Conservation (phyloP, 768 basidiomycete species). For the Leccinum boreale region DNA sequence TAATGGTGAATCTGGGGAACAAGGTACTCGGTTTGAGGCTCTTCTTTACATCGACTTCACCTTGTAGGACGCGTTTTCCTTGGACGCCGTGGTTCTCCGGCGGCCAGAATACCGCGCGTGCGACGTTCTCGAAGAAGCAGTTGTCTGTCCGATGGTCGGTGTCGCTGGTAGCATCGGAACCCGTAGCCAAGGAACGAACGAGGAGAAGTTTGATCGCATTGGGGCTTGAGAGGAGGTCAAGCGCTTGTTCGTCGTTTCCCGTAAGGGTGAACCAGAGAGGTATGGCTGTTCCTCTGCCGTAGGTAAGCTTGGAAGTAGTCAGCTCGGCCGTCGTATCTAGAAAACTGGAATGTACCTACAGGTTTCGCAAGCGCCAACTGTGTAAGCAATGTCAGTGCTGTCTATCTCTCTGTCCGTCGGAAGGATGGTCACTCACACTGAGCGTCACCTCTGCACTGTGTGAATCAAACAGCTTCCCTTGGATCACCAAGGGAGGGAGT, state of each 20-base stretch:
- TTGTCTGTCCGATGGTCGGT: slow-evolving; percentile 42
- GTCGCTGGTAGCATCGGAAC: slow-evolving; percentile 43
- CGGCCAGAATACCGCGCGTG: slow-evolving; percentile 49
- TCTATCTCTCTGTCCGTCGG: not conserved
- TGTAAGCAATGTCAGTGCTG: not conserved
- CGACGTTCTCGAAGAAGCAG: slow-evolving; percentile 40
- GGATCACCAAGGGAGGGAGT: slow-evolving; percentile 28
- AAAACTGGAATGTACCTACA: slow-evolving; percentile 23
- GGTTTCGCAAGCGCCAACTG: slow-evolving; percentile 52
- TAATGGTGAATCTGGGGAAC: slow-evolving; percentile 45
- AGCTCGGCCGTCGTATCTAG: not conserved
- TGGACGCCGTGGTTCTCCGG: slow-evolving; percentile 21
- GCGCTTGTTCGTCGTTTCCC: slow-evolving; percentile 43
- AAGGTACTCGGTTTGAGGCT: slow-evolving; percentile 41
- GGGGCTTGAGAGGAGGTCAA: slow-evolving; percentile 47
- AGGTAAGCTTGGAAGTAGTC: slow-evolving; percentile 38
- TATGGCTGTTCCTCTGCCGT: slow-evolving; percentile 48
- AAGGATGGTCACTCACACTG: slow-evolving; percentile 25
- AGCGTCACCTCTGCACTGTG: slow-evolving; percentile 29
- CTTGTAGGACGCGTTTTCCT: slow-evolving; percentile 39
- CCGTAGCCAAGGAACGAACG: slow-evolving; percentile 46
- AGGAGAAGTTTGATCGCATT: slow-evolving; percentile 41
- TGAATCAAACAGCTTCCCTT: slow-evolving; percentile 35
- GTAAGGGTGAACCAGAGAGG: slow-evolving; percentile 48
- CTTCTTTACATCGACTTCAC: slow-evolving; percentile 50